These are phyloP conservation scores for Pseudoneurospora amorphoporcata DNA, from an alignment of 495 filamentous ascomycete genomes.

Conservation along the genomic window DNA sequence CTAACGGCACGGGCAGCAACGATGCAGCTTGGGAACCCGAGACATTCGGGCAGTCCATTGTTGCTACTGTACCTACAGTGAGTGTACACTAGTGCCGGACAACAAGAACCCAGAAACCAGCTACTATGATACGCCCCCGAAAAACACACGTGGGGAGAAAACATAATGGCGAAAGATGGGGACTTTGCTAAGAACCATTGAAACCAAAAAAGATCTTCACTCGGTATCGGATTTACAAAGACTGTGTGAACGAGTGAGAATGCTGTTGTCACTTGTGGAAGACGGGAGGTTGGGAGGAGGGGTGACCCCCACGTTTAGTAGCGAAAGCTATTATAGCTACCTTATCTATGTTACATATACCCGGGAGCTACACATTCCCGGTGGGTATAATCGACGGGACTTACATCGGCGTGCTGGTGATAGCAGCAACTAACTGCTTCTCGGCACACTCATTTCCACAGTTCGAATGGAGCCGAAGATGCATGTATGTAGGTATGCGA, in stretches of 20 bases:
- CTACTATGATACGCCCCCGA: not conserved
- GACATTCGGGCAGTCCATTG: not conserved
- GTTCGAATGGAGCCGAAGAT: not conserved
- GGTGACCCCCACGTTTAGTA: not conserved
- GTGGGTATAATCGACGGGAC: not conserved
- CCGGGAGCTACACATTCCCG: not conserved
- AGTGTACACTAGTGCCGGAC: not conserved
- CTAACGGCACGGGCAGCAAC: not conserved
- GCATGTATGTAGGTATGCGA: not conserved
- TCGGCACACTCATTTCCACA: not conserved
- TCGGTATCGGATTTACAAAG: not conserved
- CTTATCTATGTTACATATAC: not conserved
- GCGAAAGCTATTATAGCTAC: no score
- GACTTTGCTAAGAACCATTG: not conserved
- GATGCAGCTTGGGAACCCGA: not conserved
- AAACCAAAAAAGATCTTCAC: not conserved
- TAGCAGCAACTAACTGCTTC: not conserved
- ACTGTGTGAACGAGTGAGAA: not conserved
- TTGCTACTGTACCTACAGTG: not conserved
- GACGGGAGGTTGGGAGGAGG: not conserved
- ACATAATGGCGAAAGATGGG: not conserved
- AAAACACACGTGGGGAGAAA: not conserved
- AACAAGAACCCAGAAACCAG: not conserved
- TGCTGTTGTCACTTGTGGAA: not conserved
- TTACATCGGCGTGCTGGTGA: not conserved